These are phyloP conservation scores for Eutrema heterophyllum DNA, from an alignment of 345 rosid species.

Conservation along the genomic window DNA sequence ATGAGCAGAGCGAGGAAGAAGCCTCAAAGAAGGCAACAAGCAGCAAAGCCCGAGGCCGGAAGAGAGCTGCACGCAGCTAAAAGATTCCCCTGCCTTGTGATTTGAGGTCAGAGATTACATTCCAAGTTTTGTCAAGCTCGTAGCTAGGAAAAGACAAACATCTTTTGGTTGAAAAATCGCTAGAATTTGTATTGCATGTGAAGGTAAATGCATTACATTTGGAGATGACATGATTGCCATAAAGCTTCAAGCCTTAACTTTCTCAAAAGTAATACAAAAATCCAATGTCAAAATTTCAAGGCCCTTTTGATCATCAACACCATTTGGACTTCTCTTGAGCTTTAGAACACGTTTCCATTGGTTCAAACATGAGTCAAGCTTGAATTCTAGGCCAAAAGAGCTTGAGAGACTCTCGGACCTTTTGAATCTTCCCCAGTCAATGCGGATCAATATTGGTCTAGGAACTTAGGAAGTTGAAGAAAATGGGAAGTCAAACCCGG, in stretches of 20 bases:
- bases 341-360: too few species aligned
- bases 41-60: conserved; percentile 39
- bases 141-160: not conserved
- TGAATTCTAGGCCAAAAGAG: too few species aligned
- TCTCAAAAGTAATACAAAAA: too few species aligned
- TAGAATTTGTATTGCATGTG: not conserved
- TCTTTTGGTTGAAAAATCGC: not conserved
- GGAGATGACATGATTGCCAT: not conserved
- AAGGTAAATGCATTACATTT: not conserved
- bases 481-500: too few species aligned
- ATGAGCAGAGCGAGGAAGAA: conserved; percentile 41
- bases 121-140: not conserved
- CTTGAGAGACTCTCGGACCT: too few species aligned
- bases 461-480: too few species aligned
- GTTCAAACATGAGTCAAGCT: too few species aligned
- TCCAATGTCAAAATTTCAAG: not conserved
- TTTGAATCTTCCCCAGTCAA: too few species aligned
- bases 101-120: not conserved
- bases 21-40: conserved; percentile 31
- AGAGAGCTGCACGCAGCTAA: conserved; percentile 35
- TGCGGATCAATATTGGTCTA: too few species aligned
- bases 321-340: too few species aligned
- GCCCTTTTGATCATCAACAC: not conserved
- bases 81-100: not conserved
- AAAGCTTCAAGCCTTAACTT: not conserved